Evolutionary conservation across 257 asterid species (phyloP).

Genomic region (Lithospermum erythrorhizon): DNA sequence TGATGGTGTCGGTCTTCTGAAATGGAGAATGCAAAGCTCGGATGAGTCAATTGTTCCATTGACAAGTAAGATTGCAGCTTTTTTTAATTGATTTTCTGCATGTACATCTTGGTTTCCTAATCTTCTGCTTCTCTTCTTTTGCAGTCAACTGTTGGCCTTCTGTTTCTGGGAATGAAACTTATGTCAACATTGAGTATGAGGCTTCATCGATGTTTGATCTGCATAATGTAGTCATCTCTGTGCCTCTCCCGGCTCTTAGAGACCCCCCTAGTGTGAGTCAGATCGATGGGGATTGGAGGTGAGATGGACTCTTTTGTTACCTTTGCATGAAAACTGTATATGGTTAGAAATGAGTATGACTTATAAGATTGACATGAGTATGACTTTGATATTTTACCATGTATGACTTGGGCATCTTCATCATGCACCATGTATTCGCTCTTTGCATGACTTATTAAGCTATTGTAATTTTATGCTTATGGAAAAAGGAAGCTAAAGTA

Average conservation of each 20-base stretch:
- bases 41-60: slow-evolving; percentile 82
- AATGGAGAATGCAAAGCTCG: slow-evolving; percentile 91
- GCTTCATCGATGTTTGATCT: slow-evolving; percentile 62
- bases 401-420: no score
- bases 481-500: no score
- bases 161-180: slow-evolving; percentile 82
- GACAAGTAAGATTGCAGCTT: slow-evolving; percentile 46
- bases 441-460: no score
- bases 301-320: background rate
- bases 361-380: no score
- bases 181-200: slow-evolving; percentile 82
- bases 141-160: slow-evolving; percentile 95
- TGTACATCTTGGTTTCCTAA: background rate
- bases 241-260: slow-evolving; percentile 95
- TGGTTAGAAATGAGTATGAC: no score
- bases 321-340: no score
- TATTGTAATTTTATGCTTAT: no score
- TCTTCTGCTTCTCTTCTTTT: slow-evolving; percentile 3
- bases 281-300: slow-evolving; percentile 94
- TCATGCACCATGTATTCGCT: no score
- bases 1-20: slow-evolving; percentile 72
- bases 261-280: slow-evolving; percentile 77
- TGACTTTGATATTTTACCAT: no score
- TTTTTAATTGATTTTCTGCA: background rate
- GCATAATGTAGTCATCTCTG: slow-evolving; percentile 78